These are phyloP conservation scores for Beauveria varroae DNA, from an alignment of 2,329 filamentous ascomycete species.

Conservation along the genomic window DNA sequence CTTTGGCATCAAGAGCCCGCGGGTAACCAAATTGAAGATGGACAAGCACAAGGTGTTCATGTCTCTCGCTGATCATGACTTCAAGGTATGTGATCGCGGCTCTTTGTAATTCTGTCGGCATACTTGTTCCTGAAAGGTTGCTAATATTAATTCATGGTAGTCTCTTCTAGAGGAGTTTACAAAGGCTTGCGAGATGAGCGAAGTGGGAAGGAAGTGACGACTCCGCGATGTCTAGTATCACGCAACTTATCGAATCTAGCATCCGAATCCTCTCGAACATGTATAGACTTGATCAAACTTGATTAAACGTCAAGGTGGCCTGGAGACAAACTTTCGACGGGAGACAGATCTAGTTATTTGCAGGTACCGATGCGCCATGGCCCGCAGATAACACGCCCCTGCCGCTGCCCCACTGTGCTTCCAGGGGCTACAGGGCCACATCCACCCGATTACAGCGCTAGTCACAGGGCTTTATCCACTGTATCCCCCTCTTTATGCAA, in stretches of 20 bases:
- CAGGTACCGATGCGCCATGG: too few species aligned
- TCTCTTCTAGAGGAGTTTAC: not conserved
- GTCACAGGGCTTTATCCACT: too few species aligned
- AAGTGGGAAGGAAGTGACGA: not conserved
- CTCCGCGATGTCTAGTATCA: not conserved
- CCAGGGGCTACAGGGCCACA: too few species aligned
- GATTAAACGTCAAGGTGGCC: too few species aligned
- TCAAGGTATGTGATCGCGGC: not conserved
- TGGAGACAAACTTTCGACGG: too few species aligned
- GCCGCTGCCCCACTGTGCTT: too few species aligned
- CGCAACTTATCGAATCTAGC: not conserved
- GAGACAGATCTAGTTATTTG: too few species aligned
- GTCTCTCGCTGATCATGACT: conserved; percentile 47
- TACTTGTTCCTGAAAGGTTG: not conserved
- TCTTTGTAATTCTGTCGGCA: conserved; percentile 17
- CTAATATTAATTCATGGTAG: not conserved
- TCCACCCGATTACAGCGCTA: too few species aligned
- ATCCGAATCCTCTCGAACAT: not conserved
- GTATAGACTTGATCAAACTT: not conserved
- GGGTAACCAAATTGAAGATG: conserved; percentile 41
- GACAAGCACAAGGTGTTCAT: conserved; percentile 38
- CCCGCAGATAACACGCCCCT: too few species aligned
- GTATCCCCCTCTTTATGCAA: too few species aligned
- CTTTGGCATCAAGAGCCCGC: conserved; percentile 54
- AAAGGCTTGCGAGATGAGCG: not conserved